Evolutionary conservation across 169 alveolate genomes (phyloP).

Genomic region (Plasmodium berghei): DNA sequence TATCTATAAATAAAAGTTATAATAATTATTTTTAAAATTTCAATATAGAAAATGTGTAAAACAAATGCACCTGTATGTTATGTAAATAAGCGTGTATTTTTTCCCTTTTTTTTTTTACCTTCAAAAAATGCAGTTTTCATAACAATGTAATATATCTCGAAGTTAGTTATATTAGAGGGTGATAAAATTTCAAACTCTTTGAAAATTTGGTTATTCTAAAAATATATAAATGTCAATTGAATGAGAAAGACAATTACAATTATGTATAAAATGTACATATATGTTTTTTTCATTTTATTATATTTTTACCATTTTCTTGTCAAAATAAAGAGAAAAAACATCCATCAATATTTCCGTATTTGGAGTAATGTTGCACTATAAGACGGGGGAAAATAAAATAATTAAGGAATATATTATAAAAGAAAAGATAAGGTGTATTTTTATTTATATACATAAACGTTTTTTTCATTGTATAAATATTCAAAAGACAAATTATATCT

Average conservation of each 20-base stretch:
- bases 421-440: neutral
- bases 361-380: conserved; percentile 31
- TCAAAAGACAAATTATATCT: no score
- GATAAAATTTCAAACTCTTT: conserved; percentile 69
- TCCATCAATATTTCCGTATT: conserved; percentile 63
- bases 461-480: no score
- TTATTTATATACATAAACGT: neutral
- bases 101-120: conserved; percentile 20
- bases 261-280: neutral
- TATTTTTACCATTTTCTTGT: conserved; percentile 48
- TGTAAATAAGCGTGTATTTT: conserved; percentile 11
- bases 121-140: conserved; percentile 74
- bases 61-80: neutral
- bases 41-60: no score
- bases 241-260: neutral
- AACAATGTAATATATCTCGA: conserved; percentile 65
- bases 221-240: conserved; percentile 9
- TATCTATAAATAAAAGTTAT: conserved; percentile 35
- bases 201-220: conserved; percentile 60
- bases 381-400: neutral
- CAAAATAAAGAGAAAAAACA: conserved; percentile 48
- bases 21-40: no score
- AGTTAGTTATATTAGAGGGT: conserved; percentile 16
- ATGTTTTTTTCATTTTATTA: conserved; percentile 5
- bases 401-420: conserved; percentile 11